A percentile compares a stretch with the other conserved stretches of the same genome.
phyloP scores from a whole-genome alignment of 2,329 filamentous ascomycete genomes.

The Escovopsis sp. region DNA sequence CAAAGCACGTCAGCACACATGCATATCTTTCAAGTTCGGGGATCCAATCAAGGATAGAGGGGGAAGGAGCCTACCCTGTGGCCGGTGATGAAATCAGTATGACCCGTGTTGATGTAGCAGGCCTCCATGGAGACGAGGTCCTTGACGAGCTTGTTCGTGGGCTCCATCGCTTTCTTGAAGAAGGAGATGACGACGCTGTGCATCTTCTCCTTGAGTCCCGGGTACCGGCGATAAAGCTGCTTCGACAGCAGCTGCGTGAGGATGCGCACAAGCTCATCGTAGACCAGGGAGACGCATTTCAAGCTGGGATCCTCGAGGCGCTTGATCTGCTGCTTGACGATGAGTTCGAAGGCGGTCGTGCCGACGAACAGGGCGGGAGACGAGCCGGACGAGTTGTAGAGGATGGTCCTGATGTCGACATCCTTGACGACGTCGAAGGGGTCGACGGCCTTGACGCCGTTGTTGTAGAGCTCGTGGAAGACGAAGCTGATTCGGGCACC shows the following conservation, averaged over 20 bases:
- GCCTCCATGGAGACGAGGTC: constrained; percentile 92
- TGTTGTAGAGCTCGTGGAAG: constrained; percentile 95
- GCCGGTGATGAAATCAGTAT: constrained; percentile 94
- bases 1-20: constrained; percentile 1
- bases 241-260: constrained; percentile 80
- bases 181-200: constrained; percentile 83
- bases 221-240: constrained; percentile 81
- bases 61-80: constrained; percentile 47
- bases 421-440: constrained; percentile 97
- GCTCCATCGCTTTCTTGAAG: constrained; percentile 97
- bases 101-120: constrained; percentile 96
- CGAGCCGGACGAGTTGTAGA: constrained; percentile 98
- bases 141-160: constrained; percentile 89
- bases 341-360: constrained; percentile 94
- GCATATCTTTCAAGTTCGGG: constrained; percentile 2
- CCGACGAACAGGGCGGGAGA: constrained; percentile 94
- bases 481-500: constrained; percentile 98
- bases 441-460: constrained; percentile 93
- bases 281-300: constrained; percentile 94
- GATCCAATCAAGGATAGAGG: neutral
- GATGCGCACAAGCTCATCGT: constrained; percentile 93
- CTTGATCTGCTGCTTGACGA: constrained; percentile 98
- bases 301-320: constrained; percentile 88
- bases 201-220: constrained; percentile 91
- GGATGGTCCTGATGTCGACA: constrained; percentile 86